Percentiles rank a stretch among this genome's conserved stretches.
Conservation (phyloP, 2,329 filamentous ascomycete genomes). For the Sclerotinia nivalis region DNA sequence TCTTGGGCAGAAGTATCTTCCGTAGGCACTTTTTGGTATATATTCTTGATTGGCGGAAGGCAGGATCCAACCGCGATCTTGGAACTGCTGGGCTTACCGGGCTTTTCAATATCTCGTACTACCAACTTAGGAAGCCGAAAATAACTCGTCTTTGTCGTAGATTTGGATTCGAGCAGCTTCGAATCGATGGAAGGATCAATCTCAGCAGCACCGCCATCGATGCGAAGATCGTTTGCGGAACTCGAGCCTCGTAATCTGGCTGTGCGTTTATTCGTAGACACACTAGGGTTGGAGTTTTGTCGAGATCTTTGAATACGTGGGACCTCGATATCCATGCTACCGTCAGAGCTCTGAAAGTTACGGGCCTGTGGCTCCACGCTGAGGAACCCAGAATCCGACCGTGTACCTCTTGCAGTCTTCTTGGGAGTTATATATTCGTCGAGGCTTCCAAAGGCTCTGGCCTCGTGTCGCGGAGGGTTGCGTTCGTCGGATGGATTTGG, state of each 20-base stretch:
- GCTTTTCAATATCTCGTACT: slow-evolving; percentile 30
- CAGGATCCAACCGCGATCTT: slow-evolving; percentile 14
- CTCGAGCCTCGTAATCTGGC: slow-evolving; percentile 26
- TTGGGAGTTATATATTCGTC: slow-evolving; percentile 27
- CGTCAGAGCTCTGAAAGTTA: slow-evolving; percentile 6
- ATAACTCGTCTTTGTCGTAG: slow-evolving; percentile 25
- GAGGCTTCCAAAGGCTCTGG: slow-evolving; percentile 25
- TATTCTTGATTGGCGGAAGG: slow-evolving; percentile 2
- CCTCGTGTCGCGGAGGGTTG: slow-evolving; percentile 18
- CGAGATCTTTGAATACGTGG: slow-evolving; percentile 12
- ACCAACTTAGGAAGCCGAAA: slow-evolving; percentile 34
- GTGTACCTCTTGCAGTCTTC: slow-evolving; percentile 25
- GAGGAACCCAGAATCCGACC: slow-evolving; percentile 30
- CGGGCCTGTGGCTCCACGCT: slow-evolving; percentile 19
- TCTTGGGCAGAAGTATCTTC: slow-evolving; percentile 33
- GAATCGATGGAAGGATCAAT: slow-evolving; percentile 4
- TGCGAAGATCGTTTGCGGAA: slow-evolving; percentile 28
- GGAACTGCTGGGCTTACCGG: slow-evolving; percentile 10
- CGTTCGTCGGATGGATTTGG: slow-evolving; percentile 35
- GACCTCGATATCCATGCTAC: slow-evolving; percentile 25
- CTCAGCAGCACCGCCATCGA: slow-evolving; percentile 7
- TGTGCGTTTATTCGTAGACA: background rate
- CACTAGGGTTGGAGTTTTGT: slow-evolving; percentile 16
- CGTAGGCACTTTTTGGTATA: slow-evolving; percentile 24
- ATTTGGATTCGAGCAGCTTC: background rate